phyloP scores from a whole-genome alignment of 2,329 filamentous ascomycete genomes.

The Thelonectria discophora region DNA sequence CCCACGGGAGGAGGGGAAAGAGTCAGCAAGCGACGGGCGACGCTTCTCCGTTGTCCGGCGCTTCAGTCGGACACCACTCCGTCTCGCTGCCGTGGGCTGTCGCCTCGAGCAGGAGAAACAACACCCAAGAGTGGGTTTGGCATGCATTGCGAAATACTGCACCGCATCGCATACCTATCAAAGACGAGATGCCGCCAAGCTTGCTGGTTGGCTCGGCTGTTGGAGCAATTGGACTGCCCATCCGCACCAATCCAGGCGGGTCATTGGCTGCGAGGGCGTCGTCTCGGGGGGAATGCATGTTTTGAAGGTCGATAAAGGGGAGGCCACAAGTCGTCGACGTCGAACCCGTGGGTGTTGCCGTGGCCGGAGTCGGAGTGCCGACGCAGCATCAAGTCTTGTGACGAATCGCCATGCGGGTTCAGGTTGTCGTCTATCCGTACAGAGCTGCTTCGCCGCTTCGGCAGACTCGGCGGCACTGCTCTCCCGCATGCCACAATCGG shows the following conservation, averaged over 20 bases:
- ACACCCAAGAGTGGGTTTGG: slow-evolving; percentile 7
- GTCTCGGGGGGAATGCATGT: slow-evolving; percentile 13
- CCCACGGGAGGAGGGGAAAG: slow-evolving; percentile 7
- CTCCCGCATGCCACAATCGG: slow-evolving; percentile 3
- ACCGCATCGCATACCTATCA: slow-evolving; percentile 14
- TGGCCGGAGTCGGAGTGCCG: slow-evolving; percentile 18
- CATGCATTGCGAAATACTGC: slow-evolving; percentile 1
- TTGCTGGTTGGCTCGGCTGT: slow-evolving; percentile 31
- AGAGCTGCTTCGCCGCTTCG: slow-evolving; percentile 24
- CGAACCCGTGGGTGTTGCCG: slow-evolving; percentile 13
- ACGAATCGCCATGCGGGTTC: slow-evolving; percentile 10
- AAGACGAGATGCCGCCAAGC: slow-evolving; percentile 1
- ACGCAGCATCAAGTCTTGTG: slow-evolving; percentile 8
- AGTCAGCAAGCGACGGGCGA: background rate
- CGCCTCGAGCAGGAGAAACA: slow-evolving; percentile 1
- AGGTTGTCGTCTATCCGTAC: slow-evolving; percentile 1
- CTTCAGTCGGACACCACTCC: slow-evolving; percentile 26
- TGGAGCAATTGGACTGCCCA: slow-evolving; percentile 15
- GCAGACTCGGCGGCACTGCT: slow-evolving; percentile 26
- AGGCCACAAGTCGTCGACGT: slow-evolving; percentile 11
- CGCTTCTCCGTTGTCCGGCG: slow-evolving; percentile 13
- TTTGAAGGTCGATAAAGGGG: slow-evolving; percentile 6
- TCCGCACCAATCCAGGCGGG: slow-evolving; percentile 34
- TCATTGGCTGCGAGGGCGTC: slow-evolving; percentile 29
- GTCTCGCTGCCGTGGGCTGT: slow-evolving; percentile 8